Percentiles rank a stretch among this genome's conserved stretches.
Evolutionary conservation across 2,329 filamentous ascomycete species (phyloP).

Genomic region (Fusarium illudens): DNA sequence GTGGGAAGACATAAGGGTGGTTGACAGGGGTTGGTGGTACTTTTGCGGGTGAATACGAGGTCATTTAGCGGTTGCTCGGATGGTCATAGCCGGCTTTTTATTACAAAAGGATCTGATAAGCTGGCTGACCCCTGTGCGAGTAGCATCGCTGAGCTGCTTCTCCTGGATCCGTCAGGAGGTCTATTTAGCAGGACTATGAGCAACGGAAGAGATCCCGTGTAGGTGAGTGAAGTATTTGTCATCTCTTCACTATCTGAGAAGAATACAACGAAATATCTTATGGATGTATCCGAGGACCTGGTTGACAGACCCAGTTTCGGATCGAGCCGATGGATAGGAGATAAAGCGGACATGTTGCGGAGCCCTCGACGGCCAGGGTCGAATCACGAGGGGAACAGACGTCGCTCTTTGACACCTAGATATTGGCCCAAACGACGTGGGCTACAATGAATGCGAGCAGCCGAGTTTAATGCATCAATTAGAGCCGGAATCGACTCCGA

Average conservation of each 20-base stretch:
- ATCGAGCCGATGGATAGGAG: neutral
- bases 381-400: neutral
- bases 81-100: neutral
- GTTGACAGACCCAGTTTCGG: neutral
- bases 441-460: neutral
- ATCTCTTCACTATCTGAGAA: neutral
- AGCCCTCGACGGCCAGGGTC: neutral
- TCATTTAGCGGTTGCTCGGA: neutral
- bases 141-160: neutral
- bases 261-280: neutral
- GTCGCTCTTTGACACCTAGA: neutral
- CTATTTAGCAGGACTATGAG: neutral
- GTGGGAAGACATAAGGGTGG: neutral
- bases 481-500: neutral
- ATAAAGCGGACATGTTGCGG: neutral
- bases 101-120: neutral
- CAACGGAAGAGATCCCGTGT: neutral
- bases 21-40: neutral
- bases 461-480: neutral
- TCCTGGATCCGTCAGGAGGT: neutral
- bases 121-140: neutral
- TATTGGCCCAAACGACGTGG: neutral
- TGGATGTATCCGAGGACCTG: neutral
- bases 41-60: neutral
- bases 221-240: neutral